Evolutionary conservation across 2,329 filamentous ascomycete genomes (phyloP).

Genomic region (Aureobasidium sp.): DNA sequence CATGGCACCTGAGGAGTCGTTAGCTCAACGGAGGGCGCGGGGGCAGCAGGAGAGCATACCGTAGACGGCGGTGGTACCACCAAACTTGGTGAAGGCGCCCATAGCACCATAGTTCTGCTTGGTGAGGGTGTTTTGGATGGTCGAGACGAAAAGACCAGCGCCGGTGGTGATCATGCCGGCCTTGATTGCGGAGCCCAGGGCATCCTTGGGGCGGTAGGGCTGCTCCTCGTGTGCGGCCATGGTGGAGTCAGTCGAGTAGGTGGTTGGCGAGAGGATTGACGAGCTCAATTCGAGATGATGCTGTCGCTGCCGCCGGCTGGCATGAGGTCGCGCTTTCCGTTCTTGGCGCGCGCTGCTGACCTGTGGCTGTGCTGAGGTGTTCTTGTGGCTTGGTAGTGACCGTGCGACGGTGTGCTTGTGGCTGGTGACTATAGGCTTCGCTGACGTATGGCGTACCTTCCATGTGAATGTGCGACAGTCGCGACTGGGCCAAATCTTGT

Average conservation of each 20-base stretch:
- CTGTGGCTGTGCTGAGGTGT: not conserved
- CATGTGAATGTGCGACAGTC: not conserved
- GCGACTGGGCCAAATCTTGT: constrained; percentile 8
- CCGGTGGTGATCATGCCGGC: constrained; percentile 58
- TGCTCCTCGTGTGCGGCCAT: constrained; percentile 26
- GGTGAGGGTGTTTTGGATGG: constrained; percentile 78
- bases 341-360: not conserved
- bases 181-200: constrained; percentile 59
- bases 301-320: not conserved
- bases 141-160: constrained; percentile 64
- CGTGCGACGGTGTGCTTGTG: not conserved
- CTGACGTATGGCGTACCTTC: constrained; percentile 5
- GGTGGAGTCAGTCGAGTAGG: not conserved
- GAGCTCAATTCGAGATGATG: constrained; percentile 1
- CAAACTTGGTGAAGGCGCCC: constrained; percentile 73
- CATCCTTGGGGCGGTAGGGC: constrained; percentile 66
- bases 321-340: constrained; percentile 8
- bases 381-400: not conserved
- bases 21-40: not conserved
- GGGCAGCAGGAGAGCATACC: constrained; percentile 41
- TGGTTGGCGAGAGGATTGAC: constrained; percentile 1
- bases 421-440: not conserved
- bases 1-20: constrained; percentile 54
- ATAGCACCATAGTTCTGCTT: constrained; percentile 74
- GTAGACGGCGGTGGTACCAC: constrained; percentile 62